Conservation (phyloP, 2,329 filamentous ascomycete genomes). For the Hansfordia pulvinata region DNA sequence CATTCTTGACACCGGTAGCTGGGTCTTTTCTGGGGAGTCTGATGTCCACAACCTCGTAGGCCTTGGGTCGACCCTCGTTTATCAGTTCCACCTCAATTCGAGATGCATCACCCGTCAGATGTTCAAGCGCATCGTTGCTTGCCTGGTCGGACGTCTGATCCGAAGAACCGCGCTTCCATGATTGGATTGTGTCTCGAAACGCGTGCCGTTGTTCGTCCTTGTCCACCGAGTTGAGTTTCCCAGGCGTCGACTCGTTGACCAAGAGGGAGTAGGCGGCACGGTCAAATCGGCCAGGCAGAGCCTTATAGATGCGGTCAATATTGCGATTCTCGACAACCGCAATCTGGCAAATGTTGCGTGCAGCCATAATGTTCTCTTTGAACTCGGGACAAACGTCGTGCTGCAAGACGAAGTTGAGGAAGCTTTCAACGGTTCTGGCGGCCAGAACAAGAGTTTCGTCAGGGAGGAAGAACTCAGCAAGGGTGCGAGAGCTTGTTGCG, state of each 20-base stretch:
- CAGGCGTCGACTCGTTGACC: too few species aligned
- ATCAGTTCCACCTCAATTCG: too few species aligned
- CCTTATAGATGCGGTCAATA: conserved; percentile 31
- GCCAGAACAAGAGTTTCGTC: conserved; percentile 39
- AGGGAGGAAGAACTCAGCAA: conserved; percentile 42
- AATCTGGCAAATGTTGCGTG: conserved; percentile 50
- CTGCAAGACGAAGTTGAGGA: conserved; percentile 73
- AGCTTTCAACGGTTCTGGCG: conserved; percentile 61
- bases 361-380: conserved; percentile 48
- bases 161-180: too few species aligned
- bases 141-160: too few species aligned
- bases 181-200: too few species aligned
- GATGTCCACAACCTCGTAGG: conserved; percentile 6
- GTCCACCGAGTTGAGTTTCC: conserved; percentile 11
- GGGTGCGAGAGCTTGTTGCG: conserved; percentile 33
- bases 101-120: too few species aligned
- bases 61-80: too few species aligned
- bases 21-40: conserved; percentile 6
- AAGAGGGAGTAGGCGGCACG: too few species aligned
- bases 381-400: conserved; percentile 84
- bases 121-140: too few species aligned
- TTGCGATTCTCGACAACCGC: conserved; percentile 55
- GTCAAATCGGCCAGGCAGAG: conserved; percentile 70
- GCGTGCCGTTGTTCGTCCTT: conserved; percentile 22
- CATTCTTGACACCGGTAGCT: conserved; percentile 16